Evolutionary conservation across 2,329 filamentous ascomycete genomes (phyloP).

Genomic region (Colletotrichum euphorbiae): DNA sequence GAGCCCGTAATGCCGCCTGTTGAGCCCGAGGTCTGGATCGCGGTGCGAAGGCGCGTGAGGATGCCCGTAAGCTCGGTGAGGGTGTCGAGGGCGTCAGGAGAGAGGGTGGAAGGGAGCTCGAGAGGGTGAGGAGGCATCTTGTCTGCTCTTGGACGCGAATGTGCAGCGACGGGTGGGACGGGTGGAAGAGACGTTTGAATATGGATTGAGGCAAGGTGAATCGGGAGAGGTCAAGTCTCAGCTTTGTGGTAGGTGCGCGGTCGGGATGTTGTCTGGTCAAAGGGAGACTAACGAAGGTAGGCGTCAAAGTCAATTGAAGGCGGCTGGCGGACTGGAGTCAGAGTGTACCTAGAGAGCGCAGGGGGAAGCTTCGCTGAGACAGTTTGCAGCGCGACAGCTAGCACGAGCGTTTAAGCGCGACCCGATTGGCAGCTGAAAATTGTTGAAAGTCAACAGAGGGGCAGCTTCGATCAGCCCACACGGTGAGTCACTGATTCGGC

Average conservation of each 20-base stretch:
- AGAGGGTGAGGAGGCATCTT: slow-evolving; percentile 52
- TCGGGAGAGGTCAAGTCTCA: not conserved
- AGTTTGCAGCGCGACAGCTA: slow-evolving; percentile 24
- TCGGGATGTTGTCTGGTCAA: not conserved
- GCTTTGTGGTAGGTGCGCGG: slow-evolving; percentile 23
- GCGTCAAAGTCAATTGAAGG: slow-evolving; percentile 35
- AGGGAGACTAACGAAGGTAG: not conserved
- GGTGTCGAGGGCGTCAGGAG: slow-evolving; percentile 86
- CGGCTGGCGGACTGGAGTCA: not conserved
- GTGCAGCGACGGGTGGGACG: not conserved
- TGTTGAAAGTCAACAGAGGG: slow-evolving; percentile 42
- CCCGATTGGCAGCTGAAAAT: slow-evolving; percentile 41
- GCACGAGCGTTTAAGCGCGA: slow-evolving; percentile 33
- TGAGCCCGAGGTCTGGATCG: slow-evolving; percentile 52
- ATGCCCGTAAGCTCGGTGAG: slow-evolving; percentile 84
- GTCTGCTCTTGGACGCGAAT: not conserved
- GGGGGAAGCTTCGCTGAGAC: slow-evolving; percentile 35
- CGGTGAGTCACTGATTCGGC: not conserved
- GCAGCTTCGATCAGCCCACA: slow-evolving; percentile 31
- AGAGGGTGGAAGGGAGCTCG: slow-evolving; percentile 72
- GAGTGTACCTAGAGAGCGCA: slow-evolving; percentile 4
- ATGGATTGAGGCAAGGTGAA: not conserved
- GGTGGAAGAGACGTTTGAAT: not conserved
- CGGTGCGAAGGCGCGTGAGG: slow-evolving; percentile 76
- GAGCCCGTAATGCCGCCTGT: slow-evolving; percentile 54